Evolutionary conservation across 768 basidiomycete genomes (phyloP).

Genomic region (Podaxis rugospora): DNA sequence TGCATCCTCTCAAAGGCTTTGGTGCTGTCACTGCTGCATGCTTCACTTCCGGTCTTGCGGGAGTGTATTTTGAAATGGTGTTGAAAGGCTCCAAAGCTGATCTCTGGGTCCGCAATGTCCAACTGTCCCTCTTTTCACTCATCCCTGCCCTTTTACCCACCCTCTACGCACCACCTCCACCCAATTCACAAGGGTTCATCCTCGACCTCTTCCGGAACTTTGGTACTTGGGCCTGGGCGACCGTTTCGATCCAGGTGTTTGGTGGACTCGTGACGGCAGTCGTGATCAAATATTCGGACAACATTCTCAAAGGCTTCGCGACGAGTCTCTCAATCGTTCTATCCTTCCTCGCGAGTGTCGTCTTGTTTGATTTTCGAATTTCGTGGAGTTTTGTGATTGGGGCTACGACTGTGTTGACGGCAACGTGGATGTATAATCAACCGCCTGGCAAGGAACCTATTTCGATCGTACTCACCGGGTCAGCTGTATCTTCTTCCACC

Average conservation of each 20-base stretch:
- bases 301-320: constrained; percentile 96
- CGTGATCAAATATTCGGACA: constrained; percentile 96
- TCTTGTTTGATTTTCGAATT: constrained; percentile 86
- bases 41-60: constrained; percentile 92
- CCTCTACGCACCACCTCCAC: constrained; percentile 44
- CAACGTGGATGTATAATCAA: constrained; percentile 96
- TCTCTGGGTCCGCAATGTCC: constrained; percentile 96
- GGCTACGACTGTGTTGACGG: constrained; percentile 75
- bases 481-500: not conserved
- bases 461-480: constrained; percentile 21
- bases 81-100: constrained; percentile 85
- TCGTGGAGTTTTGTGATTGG: constrained; percentile 87
- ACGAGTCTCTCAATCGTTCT: constrained; percentile 92
- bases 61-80: constrained; percentile 98
- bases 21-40: constrained; percentile 87
- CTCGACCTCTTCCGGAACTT: constrained; percentile 77
- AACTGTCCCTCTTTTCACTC: constrained; percentile 91
- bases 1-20: constrained; percentile 85
- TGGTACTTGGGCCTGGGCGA: constrained; percentile 93
- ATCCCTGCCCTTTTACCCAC: constrained; percentile 85
- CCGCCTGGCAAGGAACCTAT: constrained; percentile 35
- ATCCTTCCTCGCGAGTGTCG: constrained; percentile 91
- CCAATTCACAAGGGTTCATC: constrained; percentile 45
- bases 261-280: constrained; percentile 92
- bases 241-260: constrained; percentile 84